phyloP scores from a whole-genome alignment of 2,329 filamentous ascomycete genomes.

The Trichoderma breve region DNA sequence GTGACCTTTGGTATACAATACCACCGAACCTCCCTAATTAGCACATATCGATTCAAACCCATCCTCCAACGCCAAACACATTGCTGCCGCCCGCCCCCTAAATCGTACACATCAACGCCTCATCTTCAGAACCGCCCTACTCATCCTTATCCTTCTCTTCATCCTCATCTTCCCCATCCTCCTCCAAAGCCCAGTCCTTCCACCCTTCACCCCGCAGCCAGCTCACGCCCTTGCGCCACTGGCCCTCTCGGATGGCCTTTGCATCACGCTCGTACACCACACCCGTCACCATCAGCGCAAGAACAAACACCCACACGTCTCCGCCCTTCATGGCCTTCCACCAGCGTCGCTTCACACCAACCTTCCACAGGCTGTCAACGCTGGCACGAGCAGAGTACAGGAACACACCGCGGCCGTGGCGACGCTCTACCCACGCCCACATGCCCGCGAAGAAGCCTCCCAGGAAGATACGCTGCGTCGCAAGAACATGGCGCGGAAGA shows the following conservation, averaged over 20 bases:
- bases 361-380: conserved; percentile 84
- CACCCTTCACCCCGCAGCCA: conserved; percentile 75
- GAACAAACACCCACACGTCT: conserved; percentile 80
- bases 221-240: conserved; percentile 69
- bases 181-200: conserved; percentile 61
- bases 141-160: conserved; percentile 32
- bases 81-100: not conserved
- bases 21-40: not conserved
- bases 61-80: not conserved
- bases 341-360: conserved; percentile 85
- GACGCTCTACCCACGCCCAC: conserved; percentile 76
- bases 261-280: conserved; percentile 73
- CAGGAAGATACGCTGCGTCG: conserved; percentile 85
- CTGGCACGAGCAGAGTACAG: conserved; percentile 76
- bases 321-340: conserved; percentile 81
- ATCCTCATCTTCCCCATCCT: conserved; percentile 47
- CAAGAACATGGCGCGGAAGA: conserved; percentile 70
- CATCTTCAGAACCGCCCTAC: not conserved
- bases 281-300: conserved; percentile 74
- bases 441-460: conserved; percentile 82
- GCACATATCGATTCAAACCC: not conserved
- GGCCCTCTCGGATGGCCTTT: conserved; percentile 62
- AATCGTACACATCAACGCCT: not conserved
- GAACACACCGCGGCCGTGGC: conserved; percentile 65
- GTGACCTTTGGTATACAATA: not conserved